These are phyloP conservation scores for Epithele typhae DNA, from an alignment of 768 basidiomycete species.

Conservation along the genomic window DNA sequence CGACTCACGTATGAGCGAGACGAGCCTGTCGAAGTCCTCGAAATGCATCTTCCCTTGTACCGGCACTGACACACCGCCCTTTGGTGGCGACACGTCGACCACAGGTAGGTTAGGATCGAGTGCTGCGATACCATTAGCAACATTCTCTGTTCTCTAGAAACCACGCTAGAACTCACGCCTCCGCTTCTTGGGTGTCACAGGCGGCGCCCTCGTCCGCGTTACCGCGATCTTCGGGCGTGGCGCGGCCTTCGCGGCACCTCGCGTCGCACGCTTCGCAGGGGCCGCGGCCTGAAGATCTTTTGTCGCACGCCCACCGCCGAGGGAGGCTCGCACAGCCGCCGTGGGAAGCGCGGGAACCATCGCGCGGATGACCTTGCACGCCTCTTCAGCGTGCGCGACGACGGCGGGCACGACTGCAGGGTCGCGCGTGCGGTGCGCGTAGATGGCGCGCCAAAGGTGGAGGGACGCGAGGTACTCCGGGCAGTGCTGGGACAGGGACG, in stretches of 20 bases:
- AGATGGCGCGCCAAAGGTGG: slow-evolving; percentile 68
- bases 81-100: slow-evolving; percentile 12
- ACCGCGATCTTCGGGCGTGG: slow-evolving; percentile 15
- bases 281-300: background rate
- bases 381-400: slow-evolving; percentile 48
- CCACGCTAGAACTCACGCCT: slow-evolving; percentile 27
- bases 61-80: slow-evolving; percentile 3
- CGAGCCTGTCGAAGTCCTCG: slow-evolving; percentile 30
- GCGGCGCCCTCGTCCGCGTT: slow-evolving; percentile 17
- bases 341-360: slow-evolving; percentile 22
- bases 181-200: slow-evolving; percentile 41
- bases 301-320: slow-evolving; percentile 4
- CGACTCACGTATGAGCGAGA: slow-evolving; percentile 52
- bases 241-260: slow-evolving; percentile 2
- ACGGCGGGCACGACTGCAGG: slow-evolving; percentile 41
- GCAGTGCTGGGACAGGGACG: slow-evolving; percentile 22
- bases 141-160: background rate
- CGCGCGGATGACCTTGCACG: slow-evolving; percentile 43
- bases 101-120: slow-evolving; percentile 9
- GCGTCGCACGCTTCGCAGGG: slow-evolving; percentile 3
- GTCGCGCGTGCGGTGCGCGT: slow-evolving; percentile 54
- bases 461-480: slow-evolving; percentile 49
- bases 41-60: slow-evolving; percentile 13
- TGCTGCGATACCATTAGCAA: slow-evolving; percentile 7
- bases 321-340: slow-evolving; percentile 4